These are phyloP conservation scores for Penicillium brevicompactum DNA, from an alignment of 2,329 filamentous ascomycete species.

Conservation along the genomic window DNA sequence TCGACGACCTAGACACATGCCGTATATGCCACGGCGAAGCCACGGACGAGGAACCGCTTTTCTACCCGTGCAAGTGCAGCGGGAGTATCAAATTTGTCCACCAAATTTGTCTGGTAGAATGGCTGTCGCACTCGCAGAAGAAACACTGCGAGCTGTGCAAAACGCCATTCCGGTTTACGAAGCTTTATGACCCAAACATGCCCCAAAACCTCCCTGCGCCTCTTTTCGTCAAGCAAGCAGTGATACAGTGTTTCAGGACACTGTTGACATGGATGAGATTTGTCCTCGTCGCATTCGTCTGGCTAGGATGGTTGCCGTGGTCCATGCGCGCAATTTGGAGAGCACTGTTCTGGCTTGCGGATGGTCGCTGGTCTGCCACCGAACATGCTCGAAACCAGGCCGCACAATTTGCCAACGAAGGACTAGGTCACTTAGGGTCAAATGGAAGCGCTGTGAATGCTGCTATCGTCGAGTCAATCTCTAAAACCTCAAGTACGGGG, in stretches of 20 bases:
- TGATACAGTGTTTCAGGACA: conserved; percentile 71
- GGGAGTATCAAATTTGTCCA: conserved; percentile 99
- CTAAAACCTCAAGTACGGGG: conserved; percentile 27
- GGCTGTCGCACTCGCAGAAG: conserved; percentile 98
- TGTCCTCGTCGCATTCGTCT: conserved; percentile 77
- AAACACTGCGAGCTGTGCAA: conserved; percentile 99
- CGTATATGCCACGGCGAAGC: conserved; percentile 94
- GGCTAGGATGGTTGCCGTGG: conserved; percentile 86
- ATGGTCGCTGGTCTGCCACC: conserved; percentile 64
- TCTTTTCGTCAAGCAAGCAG: conserved; percentile 78
- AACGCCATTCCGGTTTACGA: conserved; percentile 96
- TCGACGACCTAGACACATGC: conserved; percentile 76
- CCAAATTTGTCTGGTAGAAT: conserved; percentile 97
- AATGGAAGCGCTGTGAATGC: conserved; percentile 30
- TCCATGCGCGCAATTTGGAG: conserved; percentile 91
- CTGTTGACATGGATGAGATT: conserved; percentile 77
- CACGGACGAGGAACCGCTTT: conserved; percentile 79
- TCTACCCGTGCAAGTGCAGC: conserved; percentile 98
- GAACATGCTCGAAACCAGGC: conserved; percentile 25
- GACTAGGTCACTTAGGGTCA: conserved; percentile 24
- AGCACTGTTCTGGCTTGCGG: conserved; percentile 90
- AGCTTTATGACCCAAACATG: conserved; percentile 95
- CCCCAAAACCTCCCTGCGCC: conserved; percentile 77
- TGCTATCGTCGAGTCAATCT: conserved; percentile 22
- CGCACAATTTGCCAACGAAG: conserved; percentile 17